phyloP scores from a whole-genome alignment of 1,139 yeast species.

The Lodderomyces jiufengensis region DNA sequence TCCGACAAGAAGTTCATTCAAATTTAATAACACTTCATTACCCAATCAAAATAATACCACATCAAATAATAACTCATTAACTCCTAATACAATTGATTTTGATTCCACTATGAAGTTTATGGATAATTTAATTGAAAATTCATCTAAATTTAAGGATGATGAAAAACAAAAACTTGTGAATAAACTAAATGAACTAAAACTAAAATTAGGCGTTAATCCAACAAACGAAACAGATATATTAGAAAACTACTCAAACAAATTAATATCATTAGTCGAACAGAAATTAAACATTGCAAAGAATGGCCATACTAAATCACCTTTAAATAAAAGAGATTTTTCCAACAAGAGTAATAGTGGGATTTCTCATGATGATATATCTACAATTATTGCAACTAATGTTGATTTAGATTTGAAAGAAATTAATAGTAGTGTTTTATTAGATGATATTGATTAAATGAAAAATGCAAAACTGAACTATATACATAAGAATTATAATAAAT shows the following conservation, averaged over 20 bases:
- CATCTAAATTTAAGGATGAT: constrained; percentile 7
- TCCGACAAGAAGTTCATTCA: constrained; percentile 4
- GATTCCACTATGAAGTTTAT: constrained; percentile 5
- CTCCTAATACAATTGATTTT: background rate
- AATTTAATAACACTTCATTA: background rate
- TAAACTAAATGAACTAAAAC: constrained; percentile 13
- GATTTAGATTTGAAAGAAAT: too few relatives aligned
- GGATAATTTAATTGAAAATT: constrained; percentile 9
- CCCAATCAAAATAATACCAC: too few relatives aligned
- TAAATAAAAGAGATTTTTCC: too few relatives aligned
- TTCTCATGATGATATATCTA: background rate
- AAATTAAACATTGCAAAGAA: too few relatives aligned
- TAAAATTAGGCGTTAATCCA: constrained; percentile 8
- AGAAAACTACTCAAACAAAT: constrained; percentile 31
- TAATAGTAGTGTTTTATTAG: background rate
- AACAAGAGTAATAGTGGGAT: background rate
- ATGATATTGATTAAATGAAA: background rate
- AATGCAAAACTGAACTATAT: background rate
- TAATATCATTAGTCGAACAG: constrained; percentile 22
- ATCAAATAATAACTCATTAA: too few relatives aligned
- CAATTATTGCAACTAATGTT: too few relatives aligned
- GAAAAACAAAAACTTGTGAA: constrained; percentile 12
- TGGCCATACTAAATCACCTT: too few relatives aligned
- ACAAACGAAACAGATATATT: constrained; percentile 15
- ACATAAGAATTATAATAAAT: background rate